Evolutionary conservation across 495 filamentous ascomycete species (phyloP).

Genomic region (Aspergillus campestris): DNA sequence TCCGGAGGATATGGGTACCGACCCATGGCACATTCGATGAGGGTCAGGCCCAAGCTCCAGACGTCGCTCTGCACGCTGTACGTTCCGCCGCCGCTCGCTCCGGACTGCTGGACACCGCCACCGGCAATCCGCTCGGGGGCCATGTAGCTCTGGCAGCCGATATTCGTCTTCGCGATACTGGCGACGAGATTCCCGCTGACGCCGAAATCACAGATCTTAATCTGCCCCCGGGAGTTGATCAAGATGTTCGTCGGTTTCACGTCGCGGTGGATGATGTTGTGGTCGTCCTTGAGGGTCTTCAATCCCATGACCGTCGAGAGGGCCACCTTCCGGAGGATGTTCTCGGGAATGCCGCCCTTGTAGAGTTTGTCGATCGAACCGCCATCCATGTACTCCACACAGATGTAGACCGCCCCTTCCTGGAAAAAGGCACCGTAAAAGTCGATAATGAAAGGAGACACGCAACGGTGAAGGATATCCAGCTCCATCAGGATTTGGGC

Average conservation of each 20-base stretch:
- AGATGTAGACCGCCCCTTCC: slow-evolving; percentile 98
- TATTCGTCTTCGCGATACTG: slow-evolving; percentile 97
- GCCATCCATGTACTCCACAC: slow-evolving; percentile 98
- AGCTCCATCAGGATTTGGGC: slow-evolving; percentile 97
- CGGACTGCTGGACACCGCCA: slow-evolving; percentile 68
- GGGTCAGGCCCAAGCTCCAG: slow-evolving; percentile 88
- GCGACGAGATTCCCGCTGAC: slow-evolving; percentile 95
- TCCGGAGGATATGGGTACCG: slow-evolving; percentile 96
- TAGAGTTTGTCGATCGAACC: slow-evolving; percentile 98
- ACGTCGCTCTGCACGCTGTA: slow-evolving; percentile 98
- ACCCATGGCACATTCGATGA: slow-evolving; percentile 95
- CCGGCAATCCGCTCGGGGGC: slow-evolving; percentile 91
- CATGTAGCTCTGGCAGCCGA: slow-evolving; percentile 99
- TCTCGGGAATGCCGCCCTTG: slow-evolving; percentile 84
- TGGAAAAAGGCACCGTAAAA: slow-evolving; percentile 99
- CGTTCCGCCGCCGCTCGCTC: slow-evolving; percentile 66
- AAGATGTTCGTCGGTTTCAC: slow-evolving; percentile 99
- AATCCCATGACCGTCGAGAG: slow-evolving; percentile 87
- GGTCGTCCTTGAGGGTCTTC: slow-evolving; percentile 90
- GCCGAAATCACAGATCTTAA: slow-evolving; percentile 99
- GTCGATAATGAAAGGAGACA: slow-evolving; percentile 93
- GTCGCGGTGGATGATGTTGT: slow-evolving; percentile 98
- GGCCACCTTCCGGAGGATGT: slow-evolving; percentile 81
- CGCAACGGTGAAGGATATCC: slow-evolving; percentile 89
- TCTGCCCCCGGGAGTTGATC: slow-evolving; percentile 77